These are phyloP conservation scores for Peniophora sp. DNA, from an alignment of 1,284 basidiomycete species.

Conservation along the genomic window DNA sequence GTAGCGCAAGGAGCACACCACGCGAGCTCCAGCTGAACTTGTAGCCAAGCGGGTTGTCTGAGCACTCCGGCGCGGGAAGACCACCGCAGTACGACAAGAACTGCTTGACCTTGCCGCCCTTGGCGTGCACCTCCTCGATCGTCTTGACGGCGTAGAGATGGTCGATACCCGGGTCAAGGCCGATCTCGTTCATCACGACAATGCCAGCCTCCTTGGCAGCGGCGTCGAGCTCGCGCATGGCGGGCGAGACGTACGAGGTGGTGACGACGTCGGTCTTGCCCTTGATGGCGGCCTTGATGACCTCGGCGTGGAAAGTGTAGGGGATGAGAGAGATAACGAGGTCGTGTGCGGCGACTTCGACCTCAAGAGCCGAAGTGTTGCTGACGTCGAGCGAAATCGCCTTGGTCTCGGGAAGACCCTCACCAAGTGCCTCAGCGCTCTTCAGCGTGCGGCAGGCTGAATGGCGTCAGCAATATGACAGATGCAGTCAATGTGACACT, in stretches of 20 bases:
- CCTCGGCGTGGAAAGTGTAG: conserved; percentile 85
- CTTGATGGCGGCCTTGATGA: conserved; percentile 95
- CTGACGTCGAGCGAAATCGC: conserved; percentile 83
- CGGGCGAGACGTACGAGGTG: conserved; percentile 89
- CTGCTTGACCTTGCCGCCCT: conserved; percentile 93
- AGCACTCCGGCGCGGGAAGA: conserved; percentile 84
- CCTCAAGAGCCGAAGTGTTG: conserved; percentile 67
- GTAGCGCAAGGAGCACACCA: conserved; percentile 90
- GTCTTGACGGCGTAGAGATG: conserved; percentile 97
- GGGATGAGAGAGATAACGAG: conserved; percentile 96
- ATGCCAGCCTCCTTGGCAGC: conserved; percentile 87
- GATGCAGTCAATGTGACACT: neutral
- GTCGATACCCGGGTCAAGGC: conserved; percentile 92
- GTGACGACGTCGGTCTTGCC: conserved; percentile 94
- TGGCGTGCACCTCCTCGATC: conserved; percentile 88
- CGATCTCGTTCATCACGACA: conserved; percentile 97
- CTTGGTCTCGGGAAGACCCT: conserved; percentile 62
- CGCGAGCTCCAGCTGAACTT: conserved; percentile 99
- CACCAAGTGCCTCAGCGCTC: conserved; percentile 63
- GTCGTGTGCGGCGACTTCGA: conserved; percentile 80
- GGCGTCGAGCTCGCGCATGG: conserved; percentile 83
- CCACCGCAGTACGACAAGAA: conserved; percentile 98
- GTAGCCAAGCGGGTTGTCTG: conserved; percentile 96
- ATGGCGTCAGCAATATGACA: neutral
- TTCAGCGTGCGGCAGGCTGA: conserved; percentile 80